phyloP scores from a whole-genome alignment of 805 yeast genomes.

The Saccharomyces jurei region DNA sequence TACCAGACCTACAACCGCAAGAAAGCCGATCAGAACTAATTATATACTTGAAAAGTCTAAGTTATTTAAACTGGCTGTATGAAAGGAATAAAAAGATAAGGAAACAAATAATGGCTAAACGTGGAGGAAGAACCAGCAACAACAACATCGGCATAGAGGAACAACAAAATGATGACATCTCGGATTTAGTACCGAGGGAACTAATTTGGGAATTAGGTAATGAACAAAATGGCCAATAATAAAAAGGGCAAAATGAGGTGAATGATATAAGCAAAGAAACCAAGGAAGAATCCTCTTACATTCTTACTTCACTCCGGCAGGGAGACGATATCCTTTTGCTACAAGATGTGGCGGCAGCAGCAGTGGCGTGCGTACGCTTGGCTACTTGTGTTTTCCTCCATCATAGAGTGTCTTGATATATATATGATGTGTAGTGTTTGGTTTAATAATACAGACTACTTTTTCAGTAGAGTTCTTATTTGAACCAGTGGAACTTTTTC shows the following conservation, averaged over 20 bases:
- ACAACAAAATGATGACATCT: background rate
- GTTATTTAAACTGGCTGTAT: slow-evolving; percentile 45
- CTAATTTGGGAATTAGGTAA: slow-evolving; percentile 6
- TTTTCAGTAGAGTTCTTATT: background rate
- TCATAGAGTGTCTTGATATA: background rate
- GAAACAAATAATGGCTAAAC: slow-evolving; percentile 30
- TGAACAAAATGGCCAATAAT: background rate
- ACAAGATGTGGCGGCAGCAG: background rate
- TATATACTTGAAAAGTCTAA: slow-evolving; percentile 58
- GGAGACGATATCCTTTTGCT: background rate
- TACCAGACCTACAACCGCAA: slow-evolving; percentile 60
- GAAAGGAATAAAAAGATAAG: slow-evolving; percentile 43
- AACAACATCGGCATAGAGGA: background rate
- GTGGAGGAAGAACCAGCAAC: background rate
- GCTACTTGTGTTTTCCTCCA: background rate
- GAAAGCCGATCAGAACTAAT: slow-evolving; percentile 78
- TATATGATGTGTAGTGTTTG: background rate
- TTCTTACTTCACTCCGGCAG: background rate
- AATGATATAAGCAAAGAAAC: background rate
- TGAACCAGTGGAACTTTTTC: too few species aligned
- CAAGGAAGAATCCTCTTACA: background rate
- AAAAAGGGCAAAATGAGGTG: background rate
- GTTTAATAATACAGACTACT: too few species aligned
- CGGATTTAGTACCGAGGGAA: slow-evolving; percentile 3
- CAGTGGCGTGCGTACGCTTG: background rate